phyloP scores from a whole-genome alignment of 176 grass and related monocot species.

The Lolium perenne region DNA sequence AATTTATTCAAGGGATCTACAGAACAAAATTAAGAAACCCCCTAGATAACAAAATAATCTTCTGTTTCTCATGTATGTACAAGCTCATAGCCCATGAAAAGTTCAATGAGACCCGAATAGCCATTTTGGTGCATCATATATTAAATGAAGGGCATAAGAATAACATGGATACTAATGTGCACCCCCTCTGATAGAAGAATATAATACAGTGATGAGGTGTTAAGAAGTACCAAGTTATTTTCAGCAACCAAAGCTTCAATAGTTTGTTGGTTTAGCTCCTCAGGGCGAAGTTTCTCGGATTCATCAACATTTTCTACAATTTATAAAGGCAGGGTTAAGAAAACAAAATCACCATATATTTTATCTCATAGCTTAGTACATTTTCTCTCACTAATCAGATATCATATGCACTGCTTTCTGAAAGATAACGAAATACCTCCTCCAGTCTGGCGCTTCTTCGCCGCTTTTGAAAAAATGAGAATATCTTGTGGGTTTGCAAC shows the following conservation, averaged over 20 bases:
- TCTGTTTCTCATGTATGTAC: not conserved
- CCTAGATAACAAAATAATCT: constrained; percentile 19
- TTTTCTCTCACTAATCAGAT: constrained; percentile 20
- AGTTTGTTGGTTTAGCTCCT: constrained; percentile 99
- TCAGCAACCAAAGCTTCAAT: constrained; percentile 98
- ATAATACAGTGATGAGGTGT: constrained; percentile 21
- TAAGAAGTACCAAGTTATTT: constrained; percentile 91
- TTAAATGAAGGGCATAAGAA: constrained; percentile 21
- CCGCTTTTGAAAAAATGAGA: constrained; percentile 92
- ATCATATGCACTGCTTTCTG: not conserved
- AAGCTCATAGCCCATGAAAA: not conserved
- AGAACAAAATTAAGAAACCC: not conserved
- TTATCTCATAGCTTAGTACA: not conserved
- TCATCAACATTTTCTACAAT: constrained; percentile 80
- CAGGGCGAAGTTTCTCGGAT: constrained; percentile 85
- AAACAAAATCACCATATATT: constrained; percentile 38
- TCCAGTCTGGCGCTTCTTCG: constrained; percentile 69
- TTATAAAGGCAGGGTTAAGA: constrained; percentile 34
- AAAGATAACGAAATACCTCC: constrained; percentile 66
- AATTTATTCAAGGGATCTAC: constrained; percentile 18
- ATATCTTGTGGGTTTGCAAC: constrained; percentile 99
- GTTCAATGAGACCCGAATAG: not conserved
- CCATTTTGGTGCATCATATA: constrained; percentile 1
- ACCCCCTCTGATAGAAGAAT: constrained; percentile 31
- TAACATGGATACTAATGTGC: constrained; percentile 23